Percentiles rank a stretch among this genome's conserved stretches.
Conservation (phyloP, 768 basidiomycete genomes). For the Naganishia vaughanmartiniae region DNA sequence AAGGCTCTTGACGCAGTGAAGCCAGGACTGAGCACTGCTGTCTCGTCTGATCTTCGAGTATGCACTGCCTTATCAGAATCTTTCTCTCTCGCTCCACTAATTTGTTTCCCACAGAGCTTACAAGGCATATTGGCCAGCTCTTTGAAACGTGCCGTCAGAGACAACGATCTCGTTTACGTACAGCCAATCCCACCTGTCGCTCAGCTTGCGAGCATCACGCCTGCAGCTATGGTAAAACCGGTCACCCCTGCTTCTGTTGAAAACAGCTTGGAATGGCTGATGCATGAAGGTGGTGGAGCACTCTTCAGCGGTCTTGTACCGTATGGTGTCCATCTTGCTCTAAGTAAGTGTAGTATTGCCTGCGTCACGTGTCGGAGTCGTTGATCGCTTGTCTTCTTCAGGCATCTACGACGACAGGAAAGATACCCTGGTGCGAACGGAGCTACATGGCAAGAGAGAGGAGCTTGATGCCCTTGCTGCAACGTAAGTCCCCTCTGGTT, state of each 20-base stretch:
- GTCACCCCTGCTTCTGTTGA: constrained; percentile 56
- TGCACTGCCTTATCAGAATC: constrained; percentile 19
- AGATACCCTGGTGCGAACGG: constrained; percentile 66
- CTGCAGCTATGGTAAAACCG: constrained; percentile 66
- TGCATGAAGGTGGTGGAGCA: constrained; percentile 53
- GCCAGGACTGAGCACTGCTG: constrained; percentile 62
- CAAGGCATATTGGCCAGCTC: constrained; percentile 68
- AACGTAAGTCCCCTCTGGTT: constrained; percentile 57
- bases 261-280: constrained; percentile 51
- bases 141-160: constrained; percentile 70
- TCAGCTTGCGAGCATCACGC: constrained; percentile 64
- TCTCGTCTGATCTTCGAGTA: constrained; percentile 78
- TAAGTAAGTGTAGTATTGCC: constrained; percentile 60
- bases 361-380: neutral
- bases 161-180: constrained; percentile 95
- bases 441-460: constrained; percentile 62
- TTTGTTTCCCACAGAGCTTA: constrained; percentile 61
- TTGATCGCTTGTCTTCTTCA: constrained; percentile 19
- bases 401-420: constrained; percentile 80
- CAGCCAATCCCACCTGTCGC: constrained; percentile 74
- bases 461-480: constrained; percentile 64
- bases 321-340: constrained; percentile 83
- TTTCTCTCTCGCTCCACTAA: no score
- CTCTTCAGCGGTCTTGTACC: constrained; percentile 73
- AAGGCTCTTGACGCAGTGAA: constrained; percentile 68